These are phyloP conservation scores for Exidia glandulosa DNA, from an alignment of 768 basidiomycete genomes.

Conservation along the genomic window DNA sequence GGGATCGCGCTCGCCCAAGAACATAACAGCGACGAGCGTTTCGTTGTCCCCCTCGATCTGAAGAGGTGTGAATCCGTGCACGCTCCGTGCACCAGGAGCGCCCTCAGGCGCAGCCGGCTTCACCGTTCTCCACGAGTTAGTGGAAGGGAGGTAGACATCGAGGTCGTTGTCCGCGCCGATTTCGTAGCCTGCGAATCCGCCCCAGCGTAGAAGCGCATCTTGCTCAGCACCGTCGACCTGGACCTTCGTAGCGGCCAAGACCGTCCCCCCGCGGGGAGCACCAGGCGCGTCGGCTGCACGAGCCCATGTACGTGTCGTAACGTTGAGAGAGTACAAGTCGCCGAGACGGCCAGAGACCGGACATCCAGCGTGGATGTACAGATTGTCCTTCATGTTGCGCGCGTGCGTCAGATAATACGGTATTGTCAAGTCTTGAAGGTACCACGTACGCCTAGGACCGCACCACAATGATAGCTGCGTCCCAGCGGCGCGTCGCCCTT, in stretches of 20 bases:
- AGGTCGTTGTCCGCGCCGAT: conserved; percentile 20
- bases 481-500: conserved; percentile 22
- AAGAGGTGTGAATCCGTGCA: conserved; percentile 24
- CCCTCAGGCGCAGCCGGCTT: conserved; percentile 16
- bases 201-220: conserved; percentile 27
- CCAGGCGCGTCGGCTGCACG: conserved; percentile 25
- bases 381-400: conserved; percentile 11
- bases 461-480: conserved; percentile 28
- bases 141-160: conserved; percentile 23
- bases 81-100: conserved; percentile 23
- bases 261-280: conserved; percentile 30
- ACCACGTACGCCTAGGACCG: conserved; percentile 16
- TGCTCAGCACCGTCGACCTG: not conserved
- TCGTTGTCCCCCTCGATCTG: conserved; percentile 7
- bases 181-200: conserved; percentile 28
- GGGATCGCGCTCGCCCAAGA: conserved; percentile 26
- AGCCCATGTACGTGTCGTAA: conserved; percentile 19
- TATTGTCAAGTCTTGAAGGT: not conserved
- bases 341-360: conserved; percentile 25
- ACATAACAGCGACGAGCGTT: conserved; percentile 18
- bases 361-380: conserved; percentile 33
- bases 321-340: conserved; percentile 24
- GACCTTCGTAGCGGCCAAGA: conserved; percentile 18
- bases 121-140: conserved; percentile 14
- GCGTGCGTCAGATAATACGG: not conserved